phyloP scores from a whole-genome alignment of 768 basidiomycete genomes.

The Asterophora parasitica region DNA sequence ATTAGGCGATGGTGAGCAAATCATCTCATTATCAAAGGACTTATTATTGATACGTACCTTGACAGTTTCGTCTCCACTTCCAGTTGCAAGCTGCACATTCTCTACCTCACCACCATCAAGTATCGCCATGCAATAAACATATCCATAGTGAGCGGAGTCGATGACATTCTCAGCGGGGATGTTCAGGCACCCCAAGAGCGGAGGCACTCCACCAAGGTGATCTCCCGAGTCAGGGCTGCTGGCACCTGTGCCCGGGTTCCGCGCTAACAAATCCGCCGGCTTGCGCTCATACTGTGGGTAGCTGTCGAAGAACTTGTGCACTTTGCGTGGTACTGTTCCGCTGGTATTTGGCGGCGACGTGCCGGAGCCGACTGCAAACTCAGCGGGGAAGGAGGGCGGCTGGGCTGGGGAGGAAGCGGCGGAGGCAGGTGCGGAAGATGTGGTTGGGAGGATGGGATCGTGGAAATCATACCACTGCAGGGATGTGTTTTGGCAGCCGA shows the following conservation, averaged over 20 bases:
- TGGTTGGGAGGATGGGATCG: slow-evolving; percentile 11
- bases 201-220: slow-evolving; percentile 21
- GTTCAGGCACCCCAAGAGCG: slow-evolving; percentile 39
- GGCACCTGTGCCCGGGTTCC: slow-evolving; percentile 40
- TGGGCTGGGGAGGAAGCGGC: slow-evolving; percentile 11
- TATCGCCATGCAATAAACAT: slow-evolving; percentile 77
- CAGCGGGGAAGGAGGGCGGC: slow-evolving; percentile 7
- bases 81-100: slow-evolving; percentile 59
- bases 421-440: background rate
- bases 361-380: slow-evolving; percentile 23
- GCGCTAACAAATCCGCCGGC: slow-evolving; percentile 65
- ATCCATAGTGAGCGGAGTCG: slow-evolving; percentile 91
- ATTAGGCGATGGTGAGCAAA: background rate
- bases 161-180: slow-evolving; percentile 70
- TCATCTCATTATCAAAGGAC: background rate
- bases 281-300: slow-evolving; percentile 69
- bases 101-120: slow-evolving; percentile 24
- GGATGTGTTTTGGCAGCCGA: slow-evolving; percentile 92
- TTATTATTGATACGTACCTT: slow-evolving; percentile 45
- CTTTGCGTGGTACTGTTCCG: slow-evolving; percentile 36
- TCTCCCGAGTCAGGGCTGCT: slow-evolving; percentile 28
- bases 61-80: slow-evolving; percentile 87
- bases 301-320: slow-evolving; percentile 91
- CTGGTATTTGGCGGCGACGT: slow-evolving; percentile 30
- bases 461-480: slow-evolving; percentile 81